Evolutionary conservation across 441 rosid genomes (phyloP).

Genomic region (Adansonia gregorii): DNA sequence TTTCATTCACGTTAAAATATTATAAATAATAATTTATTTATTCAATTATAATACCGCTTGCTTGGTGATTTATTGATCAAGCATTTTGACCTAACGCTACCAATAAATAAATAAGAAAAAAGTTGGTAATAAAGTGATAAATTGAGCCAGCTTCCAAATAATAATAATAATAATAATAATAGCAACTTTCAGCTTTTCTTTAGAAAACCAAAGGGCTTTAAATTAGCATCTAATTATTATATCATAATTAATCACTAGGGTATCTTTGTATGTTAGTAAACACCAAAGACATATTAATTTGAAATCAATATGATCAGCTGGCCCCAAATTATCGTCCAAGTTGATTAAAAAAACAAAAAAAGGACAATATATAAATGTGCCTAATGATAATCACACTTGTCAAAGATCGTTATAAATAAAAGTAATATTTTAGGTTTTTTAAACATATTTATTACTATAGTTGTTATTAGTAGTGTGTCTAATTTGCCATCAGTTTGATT

Average conservation of each 20-base stretch:
- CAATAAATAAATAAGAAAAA: too few species aligned
- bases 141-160: not conserved
- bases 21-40: too few species aligned
- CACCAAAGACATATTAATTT: not conserved
- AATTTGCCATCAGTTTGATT: not conserved
- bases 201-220: not conserved
- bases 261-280: not conserved
- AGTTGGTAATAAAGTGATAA: not conserved
- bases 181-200: not conserved
- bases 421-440: not conserved
- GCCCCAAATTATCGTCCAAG: not conserved
- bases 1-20: too few species aligned
- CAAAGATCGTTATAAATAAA: not conserved
- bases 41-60: too few species aligned
- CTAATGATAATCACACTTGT: too few species aligned
- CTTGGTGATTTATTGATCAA: too few species aligned
- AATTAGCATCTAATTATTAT: not conserved
- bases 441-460: not conserved
- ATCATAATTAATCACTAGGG: not conserved
- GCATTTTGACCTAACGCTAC: too few species aligned
- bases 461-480: not conserved
- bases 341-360: not conserved
- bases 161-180: not conserved
- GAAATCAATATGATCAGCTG: not conserved
- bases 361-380: too few species aligned